Evolutionary conservation across 192 early-diverging fungal species (phyloP).

Genomic region (Backusella tuberculispora): DNA sequence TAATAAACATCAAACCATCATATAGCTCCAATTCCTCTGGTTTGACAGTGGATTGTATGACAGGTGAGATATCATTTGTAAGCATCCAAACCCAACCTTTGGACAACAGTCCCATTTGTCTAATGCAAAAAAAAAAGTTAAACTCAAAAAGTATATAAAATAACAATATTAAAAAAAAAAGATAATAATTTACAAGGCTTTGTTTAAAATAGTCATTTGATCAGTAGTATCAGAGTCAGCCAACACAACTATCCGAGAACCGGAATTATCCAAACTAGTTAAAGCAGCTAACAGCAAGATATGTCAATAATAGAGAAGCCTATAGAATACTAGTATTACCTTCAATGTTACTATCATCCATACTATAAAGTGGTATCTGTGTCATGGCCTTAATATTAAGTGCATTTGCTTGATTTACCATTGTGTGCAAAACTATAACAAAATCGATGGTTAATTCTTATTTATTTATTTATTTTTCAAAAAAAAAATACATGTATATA

Average conservation of each 20-base stretch:
- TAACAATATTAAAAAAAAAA: background rate
- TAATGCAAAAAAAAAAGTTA: background rate
- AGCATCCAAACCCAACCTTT: conserved; percentile 37
- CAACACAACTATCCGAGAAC: conserved; percentile 19
- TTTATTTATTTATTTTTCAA: background rate
- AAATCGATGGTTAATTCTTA: background rate
- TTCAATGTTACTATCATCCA: conserved; percentile 13
- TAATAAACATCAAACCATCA: conserved; percentile 37
- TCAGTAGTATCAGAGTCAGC: conserved; percentile 15
- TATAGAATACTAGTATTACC: background rate
- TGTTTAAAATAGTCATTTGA: conserved; percentile 19
- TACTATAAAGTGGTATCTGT: conserved; percentile 6
- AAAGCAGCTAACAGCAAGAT: conserved; percentile 6
- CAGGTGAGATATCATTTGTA: conserved; percentile 24
- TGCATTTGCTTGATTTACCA: background rate
- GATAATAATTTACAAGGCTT: conserved; percentile 12
- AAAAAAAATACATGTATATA: no score
- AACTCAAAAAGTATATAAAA: conserved; percentile 8
- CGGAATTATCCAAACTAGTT: background rate
- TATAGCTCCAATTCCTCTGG: conserved; percentile 14
- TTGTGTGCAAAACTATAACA: background rate
- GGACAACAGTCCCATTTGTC: conserved; percentile 28
- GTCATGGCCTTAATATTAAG: background rate
- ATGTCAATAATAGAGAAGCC: background rate
- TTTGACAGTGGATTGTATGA: background rate